Conservation (phyloP, 257 asterid genomes). For the Solanum peruvianum region DNA sequence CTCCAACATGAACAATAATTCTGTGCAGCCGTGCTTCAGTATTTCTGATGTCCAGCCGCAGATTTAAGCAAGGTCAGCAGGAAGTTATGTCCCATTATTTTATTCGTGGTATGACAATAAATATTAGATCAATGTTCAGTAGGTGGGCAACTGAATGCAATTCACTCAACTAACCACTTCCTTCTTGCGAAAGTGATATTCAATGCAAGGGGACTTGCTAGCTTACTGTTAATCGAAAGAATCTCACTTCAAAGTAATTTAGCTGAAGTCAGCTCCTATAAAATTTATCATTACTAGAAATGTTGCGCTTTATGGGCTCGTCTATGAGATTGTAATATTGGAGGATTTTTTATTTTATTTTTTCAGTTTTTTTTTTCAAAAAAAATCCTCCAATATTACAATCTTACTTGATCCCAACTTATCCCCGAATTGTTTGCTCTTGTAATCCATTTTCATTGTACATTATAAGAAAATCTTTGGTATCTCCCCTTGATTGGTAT, state of each 20-base stretch:
- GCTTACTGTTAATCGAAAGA: neutral
- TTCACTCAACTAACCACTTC: neutral
- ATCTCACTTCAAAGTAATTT: neutral
- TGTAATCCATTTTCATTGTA: neutral
- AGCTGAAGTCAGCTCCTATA: neutral
- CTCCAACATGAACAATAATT: conserved; percentile 81
- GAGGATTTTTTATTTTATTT: too few relatives aligned
- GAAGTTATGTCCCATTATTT: neutral
- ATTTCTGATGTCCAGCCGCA: conserved; percentile 73
- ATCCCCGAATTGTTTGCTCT: neutral
- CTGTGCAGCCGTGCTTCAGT: conserved; percentile 81
- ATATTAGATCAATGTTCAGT: neutral
- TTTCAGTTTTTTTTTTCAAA: too few relatives aligned
- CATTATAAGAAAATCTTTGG: neutral
- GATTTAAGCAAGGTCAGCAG: neutral
- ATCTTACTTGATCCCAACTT: neutral
- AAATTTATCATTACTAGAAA: neutral
- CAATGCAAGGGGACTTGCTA: neutral
- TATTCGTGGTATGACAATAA: neutral
- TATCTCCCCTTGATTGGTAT: neutral
- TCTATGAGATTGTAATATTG: neutral
- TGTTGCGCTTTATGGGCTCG: neutral
- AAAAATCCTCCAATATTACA: neutral
- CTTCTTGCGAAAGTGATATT: neutral
- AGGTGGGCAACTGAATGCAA: neutral